A percentile compares a stretch with the other conserved stretches of the same genome.
Evolutionary conservation across 345 rosid genomes (phyloP).

Genomic region (Hypericum perforatum): DNA sequence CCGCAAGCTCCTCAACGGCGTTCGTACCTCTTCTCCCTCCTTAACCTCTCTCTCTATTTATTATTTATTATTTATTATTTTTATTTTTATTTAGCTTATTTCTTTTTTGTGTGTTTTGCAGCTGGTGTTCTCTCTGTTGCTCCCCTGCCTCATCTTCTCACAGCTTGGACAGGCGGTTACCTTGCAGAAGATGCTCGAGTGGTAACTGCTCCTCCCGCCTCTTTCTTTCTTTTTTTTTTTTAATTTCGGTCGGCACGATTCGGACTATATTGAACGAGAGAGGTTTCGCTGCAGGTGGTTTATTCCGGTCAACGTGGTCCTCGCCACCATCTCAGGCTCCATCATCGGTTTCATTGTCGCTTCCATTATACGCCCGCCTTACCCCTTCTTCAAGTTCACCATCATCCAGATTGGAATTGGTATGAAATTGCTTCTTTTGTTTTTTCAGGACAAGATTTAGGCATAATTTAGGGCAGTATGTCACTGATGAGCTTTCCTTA

Average conservation of each 20-base stretch:
- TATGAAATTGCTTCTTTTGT: constrained; percentile 31
- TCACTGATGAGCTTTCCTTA: constrained; percentile 1
- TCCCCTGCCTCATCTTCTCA: constrained; percentile 92
- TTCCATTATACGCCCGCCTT: constrained; percentile 65
- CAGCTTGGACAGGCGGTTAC: constrained; percentile 96
- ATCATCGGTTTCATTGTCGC: constrained; percentile 65
- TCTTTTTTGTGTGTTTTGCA: constrained; percentile 17
- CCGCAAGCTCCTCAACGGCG: constrained; percentile 82
- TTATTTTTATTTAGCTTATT: neutral
- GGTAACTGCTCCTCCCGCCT: constrained; percentile 32
- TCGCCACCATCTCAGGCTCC: constrained; percentile 65
- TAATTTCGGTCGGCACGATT: neutral
- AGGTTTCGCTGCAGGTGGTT: constrained; percentile 66
- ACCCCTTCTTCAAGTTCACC: constrained; percentile 92
- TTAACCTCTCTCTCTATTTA: no score
- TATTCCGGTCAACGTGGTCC: constrained; percentile 82
- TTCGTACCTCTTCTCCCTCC: neutral
- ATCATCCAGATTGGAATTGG: constrained; percentile 82
- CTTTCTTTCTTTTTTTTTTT: neutral
- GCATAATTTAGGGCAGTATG: no score
- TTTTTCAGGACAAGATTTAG: no score
- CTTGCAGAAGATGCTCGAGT: constrained; percentile 68
- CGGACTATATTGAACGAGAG: no score
- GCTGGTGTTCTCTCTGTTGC: constrained; percentile 95
- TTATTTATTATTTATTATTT: neutral